Evolutionary conservation across 768 basidiomycete species (phyloP), one percentile per base, ranked within the genome.

Genomic region (Lepiota subincarnata): DNA sequence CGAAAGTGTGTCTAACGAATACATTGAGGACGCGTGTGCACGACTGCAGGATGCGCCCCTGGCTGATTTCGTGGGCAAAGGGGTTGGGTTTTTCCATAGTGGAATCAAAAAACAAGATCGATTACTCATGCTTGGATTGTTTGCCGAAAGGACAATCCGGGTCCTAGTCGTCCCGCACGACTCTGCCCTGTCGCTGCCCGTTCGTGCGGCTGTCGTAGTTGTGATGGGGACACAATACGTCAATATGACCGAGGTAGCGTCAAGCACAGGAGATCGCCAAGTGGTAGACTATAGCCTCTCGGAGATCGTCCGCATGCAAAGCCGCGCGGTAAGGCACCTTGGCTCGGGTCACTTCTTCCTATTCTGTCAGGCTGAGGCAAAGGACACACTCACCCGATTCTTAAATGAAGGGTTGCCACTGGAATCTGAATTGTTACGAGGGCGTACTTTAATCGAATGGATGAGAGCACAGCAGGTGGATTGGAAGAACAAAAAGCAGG

Each of bases 161-260:
- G 87, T 94, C 11, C 73, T 99, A 22, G 73, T 98, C 56, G 86
- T 83, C 0, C 86, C 95, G 3, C 81, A 86, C 35, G 92, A 95
- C 38, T 76, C 85, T 12, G 92, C 89, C 64, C 96, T 94, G 94
- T 83, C 81, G 24, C 66, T 98, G n/a, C 93, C 95, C 16, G 81
- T 94, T 14, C 81, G 85, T 48, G 91, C 90, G 1, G 77, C 80
- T 6, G 81, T 81, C 5, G 95, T 98, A 13, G 74, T 98, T 35
- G 86, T 92, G 41, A 87, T 98, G 87, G 89, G 92, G 14, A 92
- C 95, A 3, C 97, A 99, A 66, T 96, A 91, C 66, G 66, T 85
- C 20, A 73, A 81, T 51, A 60, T 75, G 6, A 2, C 26, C 26
- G 44, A 34, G 2, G 14, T 19, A 24, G 48, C 72, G 75, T 37